phyloP scores from a whole-genome alignment of 495 filamentous ascomycete genomes.

The Penicillium coprophilum region DNA sequence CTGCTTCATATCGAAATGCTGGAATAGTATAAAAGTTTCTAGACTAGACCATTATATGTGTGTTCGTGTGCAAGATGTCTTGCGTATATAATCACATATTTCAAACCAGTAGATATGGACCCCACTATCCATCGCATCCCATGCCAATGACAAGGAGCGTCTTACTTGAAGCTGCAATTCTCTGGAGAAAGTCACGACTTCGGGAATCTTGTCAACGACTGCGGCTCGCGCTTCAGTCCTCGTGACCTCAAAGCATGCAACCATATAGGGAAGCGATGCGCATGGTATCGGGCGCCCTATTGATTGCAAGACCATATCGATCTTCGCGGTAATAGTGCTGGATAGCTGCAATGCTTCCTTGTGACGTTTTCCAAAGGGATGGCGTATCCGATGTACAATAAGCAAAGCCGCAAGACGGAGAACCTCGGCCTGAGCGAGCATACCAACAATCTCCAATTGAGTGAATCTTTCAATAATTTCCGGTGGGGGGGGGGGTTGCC shows the following conservation, averaged over 20 bases:
- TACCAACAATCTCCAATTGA: slow-evolving; percentile 11
- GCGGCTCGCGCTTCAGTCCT: background rate
- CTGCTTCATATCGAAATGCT: background rate
- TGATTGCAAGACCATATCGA: slow-evolving; percentile 14
- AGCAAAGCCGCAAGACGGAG: slow-evolving; percentile 17
- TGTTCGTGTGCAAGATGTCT: background rate
- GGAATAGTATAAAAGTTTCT: background rate
- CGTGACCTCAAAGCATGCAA: slow-evolving; percentile 20
- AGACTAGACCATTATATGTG: background rate
- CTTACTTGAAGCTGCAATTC: slow-evolving; percentile 13
- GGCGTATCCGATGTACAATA: slow-evolving; percentile 17
- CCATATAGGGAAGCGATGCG: slow-evolving; percentile 16
- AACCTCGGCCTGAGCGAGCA: slow-evolving; percentile 19
- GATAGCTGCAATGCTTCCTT: slow-evolving; percentile 7
- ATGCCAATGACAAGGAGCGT: slow-evolving; percentile 4
- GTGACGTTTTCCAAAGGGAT: slow-evolving; percentile 17
- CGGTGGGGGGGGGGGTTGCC: slow-evolving; percentile 10
- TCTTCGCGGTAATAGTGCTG: slow-evolving; percentile 15
- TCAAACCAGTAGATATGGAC: slow-evolving; percentile 20
- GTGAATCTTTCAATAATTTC: slow-evolving; percentile 17
- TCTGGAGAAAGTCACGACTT: slow-evolving; percentile 19
- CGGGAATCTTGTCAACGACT: background rate
- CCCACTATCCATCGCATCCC: slow-evolving; percentile 14
- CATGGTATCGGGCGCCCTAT: slow-evolving; percentile 18
- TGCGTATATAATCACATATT: slow-evolving; percentile 2